Evolutionary conservation across 2,329 filamentous ascomycete genomes (phyloP), one percentile per base, ranked within the genome.

Genomic region (Hymenoscyphus salicellus): DNA sequence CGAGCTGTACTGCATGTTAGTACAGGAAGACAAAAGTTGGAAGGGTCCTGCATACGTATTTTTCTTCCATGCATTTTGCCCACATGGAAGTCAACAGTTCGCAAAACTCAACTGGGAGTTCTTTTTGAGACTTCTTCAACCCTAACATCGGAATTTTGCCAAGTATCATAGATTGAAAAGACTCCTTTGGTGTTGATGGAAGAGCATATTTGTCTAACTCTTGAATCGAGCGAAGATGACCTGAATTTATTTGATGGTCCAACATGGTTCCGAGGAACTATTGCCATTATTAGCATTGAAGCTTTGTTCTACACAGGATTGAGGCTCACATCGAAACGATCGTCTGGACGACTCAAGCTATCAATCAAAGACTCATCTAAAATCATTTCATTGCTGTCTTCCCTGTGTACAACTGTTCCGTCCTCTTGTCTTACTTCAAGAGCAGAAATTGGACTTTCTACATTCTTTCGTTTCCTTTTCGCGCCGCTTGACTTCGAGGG

Each of bases 381-480:
- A 36, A 72, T 41, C 5, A 70, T 62, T 28, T 61, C 49, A 20
- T 72, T 70, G n/a, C 63, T 60, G 28, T 66, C 62, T 3, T 66
- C 58, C 43, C 68, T 26, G 30, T 66, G 43, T 20, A 55, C 57
- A 46, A 33, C 10, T 33, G 61, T 60, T 33, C 72, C 71, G 60
- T 71, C 67, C 14, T 63, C 63, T 62, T 70, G 68, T 59, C 67
- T 70, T 28, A 71, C 69, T 65, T 71, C 72, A 11, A 91, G 77
- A 1, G 86, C 82, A 72, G 82, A 83, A 16, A 87, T 80, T 1
- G 90, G 90, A 70, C 89, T 93, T 65, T 91, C 87, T 2, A 87
- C 78, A 1, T 79, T 73, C 0, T 83, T 83, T 3, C 91, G 81
- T 73, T 93, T 93, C 68, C 91, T 80, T 78, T 94, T 94, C 10